A percentile compares a stretch with the other conserved stretches of the same genome.
Evolutionary conservation across 2,329 filamentous ascomycete species (phyloP).

Genomic region (Alternaria tenuissima): DNA sequence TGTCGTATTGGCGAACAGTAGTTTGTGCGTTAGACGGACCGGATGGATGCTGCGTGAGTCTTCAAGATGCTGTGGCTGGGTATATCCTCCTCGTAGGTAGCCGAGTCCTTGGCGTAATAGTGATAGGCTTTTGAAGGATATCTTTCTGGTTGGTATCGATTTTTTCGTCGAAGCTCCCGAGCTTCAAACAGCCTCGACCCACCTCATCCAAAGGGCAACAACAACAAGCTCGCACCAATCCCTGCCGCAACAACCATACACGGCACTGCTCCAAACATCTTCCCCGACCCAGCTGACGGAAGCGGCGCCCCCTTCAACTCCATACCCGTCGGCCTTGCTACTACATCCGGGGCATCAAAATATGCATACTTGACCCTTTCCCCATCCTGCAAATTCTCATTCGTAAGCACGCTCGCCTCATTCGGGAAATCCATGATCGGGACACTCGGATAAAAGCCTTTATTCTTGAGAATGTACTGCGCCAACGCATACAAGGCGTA

Average conservation of each 20-base stretch:
- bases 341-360: constrained; percentile 40
- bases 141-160: no score
- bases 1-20: no score
- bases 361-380: constrained; percentile 39
- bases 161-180: no score
- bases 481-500: constrained; percentile 46
- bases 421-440: constrained; percentile 45
- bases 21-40: no score
- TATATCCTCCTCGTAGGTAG: no score
- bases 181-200: no score
- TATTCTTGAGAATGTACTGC: constrained; percentile 40
- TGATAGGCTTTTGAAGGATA: no score
- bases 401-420: constrained; percentile 41
- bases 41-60: no score
- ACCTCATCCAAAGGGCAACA: neutral
- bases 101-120: no score
- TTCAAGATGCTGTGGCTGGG: no score
- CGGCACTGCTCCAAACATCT: no score
- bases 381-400: constrained; percentile 45
- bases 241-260: no score
- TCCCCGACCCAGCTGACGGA: constrained; percentile 12
- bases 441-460: constrained; percentile 41
- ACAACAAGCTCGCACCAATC: neutral
- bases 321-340: constrained; percentile 28
- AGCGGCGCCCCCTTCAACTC: constrained; percentile 29